phyloP scores from a whole-genome alignment of 1,284 basidiomycete species.

The Ustilago sp. region DNA sequence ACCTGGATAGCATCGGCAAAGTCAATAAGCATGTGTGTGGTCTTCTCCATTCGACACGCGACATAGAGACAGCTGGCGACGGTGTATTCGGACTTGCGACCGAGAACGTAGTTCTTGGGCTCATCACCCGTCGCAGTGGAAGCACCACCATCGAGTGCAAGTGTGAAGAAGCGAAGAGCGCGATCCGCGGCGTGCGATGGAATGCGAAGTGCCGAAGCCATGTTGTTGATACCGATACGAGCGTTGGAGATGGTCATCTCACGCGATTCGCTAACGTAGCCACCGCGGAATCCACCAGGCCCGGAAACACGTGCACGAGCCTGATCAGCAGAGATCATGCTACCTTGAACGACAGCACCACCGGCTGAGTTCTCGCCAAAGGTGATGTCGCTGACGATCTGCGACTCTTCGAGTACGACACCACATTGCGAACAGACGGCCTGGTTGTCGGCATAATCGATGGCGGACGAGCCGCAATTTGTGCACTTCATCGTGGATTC shows the following conservation, averaged over 20 bases:
- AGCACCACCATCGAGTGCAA: slow-evolving; percentile 83
- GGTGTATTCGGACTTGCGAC: slow-evolving; percentile 90
- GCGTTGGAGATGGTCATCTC: slow-evolving; percentile 91
- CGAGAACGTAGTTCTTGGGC: slow-evolving; percentile 71
- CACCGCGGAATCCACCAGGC: slow-evolving; percentile 64
- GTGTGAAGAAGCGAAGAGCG: slow-evolving; percentile 88
- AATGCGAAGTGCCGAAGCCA: slow-evolving; percentile 81
- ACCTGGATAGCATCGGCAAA: slow-evolving; percentile 77
- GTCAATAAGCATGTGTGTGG: slow-evolving; percentile 97
- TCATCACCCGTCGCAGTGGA: slow-evolving; percentile 57
- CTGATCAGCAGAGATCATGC: slow-evolving; percentile 89
- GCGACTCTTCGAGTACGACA: slow-evolving; percentile 87
- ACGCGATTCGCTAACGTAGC: slow-evolving; percentile 71
- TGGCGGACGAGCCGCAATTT: slow-evolving; percentile 60
- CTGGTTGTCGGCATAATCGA: slow-evolving; percentile 61
- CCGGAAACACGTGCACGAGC: slow-evolving; percentile 72
- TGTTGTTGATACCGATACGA: slow-evolving; percentile 81
- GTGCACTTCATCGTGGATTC: slow-evolving; percentile 57
- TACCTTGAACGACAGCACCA: slow-evolving; percentile 93
- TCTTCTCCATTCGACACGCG: slow-evolving; percentile 88
- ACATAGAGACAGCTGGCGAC: slow-evolving; percentile 96
- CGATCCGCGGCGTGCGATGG: slow-evolving; percentile 83
- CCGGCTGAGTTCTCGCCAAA: slow-evolving; percentile 94
- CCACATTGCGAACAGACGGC: slow-evolving; percentile 67
- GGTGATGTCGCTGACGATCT: slow-evolving; percentile 90